phyloP scores from a whole-genome alignment of 2,329 filamentous ascomycete species.

The Aspergillus arachidicola region DNA sequence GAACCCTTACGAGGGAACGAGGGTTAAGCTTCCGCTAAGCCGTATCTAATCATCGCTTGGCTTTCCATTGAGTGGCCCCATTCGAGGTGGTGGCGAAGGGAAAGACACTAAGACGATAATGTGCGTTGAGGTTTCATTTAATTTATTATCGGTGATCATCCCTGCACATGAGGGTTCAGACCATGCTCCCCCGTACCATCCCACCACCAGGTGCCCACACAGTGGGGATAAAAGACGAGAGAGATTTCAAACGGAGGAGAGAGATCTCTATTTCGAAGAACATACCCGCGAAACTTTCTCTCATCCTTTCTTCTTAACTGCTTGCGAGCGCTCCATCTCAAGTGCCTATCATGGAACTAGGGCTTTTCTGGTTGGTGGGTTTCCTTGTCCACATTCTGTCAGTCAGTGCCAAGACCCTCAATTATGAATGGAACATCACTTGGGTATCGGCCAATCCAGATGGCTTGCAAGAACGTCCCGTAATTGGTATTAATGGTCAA shows the following conservation, averaged over 20 bases:
- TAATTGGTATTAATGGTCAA: conserved; percentile 73
- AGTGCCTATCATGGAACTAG: neutral
- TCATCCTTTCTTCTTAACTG: neutral
- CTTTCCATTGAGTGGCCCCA: neutral
- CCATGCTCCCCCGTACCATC: neutral
- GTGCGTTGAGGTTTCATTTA: neutral
- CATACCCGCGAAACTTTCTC: neutral
- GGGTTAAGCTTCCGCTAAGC: conserved; percentile 8
- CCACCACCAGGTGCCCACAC: neutral
- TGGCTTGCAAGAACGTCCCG: conserved; percentile 50
- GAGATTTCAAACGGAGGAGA: neutral
- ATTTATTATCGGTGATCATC: neutral
- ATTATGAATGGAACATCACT: conserved; percentile 5
- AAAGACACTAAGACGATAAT: neutral
- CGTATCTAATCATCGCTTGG: neutral
- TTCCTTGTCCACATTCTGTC: neutral
- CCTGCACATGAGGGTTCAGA: neutral
- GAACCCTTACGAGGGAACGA: neutral
- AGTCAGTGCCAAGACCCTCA: neutral
- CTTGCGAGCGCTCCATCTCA: neutral
- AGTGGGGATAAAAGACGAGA: neutral
- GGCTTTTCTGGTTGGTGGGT: neutral
- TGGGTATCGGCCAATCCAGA: conserved; percentile 50
- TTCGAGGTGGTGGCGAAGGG: neutral
- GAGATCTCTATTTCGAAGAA: neutral